Base-by-base conservation (phyloP, 2,329 filamentous ascomycete genomes). In the Diaporthe australafricana region DNA sequence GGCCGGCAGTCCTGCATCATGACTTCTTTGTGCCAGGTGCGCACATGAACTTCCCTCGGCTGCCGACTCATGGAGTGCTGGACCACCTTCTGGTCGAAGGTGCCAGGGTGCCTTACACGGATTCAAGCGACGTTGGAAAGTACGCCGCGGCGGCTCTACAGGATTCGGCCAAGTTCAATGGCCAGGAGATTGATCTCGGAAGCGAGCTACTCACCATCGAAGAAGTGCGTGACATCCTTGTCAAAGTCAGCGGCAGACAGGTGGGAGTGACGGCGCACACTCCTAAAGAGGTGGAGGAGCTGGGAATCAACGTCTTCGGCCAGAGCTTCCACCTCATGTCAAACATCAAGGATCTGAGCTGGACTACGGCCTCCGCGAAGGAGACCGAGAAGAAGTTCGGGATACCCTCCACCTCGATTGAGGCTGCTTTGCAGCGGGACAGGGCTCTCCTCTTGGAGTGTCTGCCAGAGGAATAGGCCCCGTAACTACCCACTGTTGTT, bases 71-170 rank as follows among this genome's bases (percentile, higher is more conserved):
- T 2, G 79, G 78, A 0, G 77, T 78, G 56, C 74, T 83, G 0
- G 79, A 76, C 20, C 76, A 81, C 35, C 53, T 67, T 1, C 75
- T 75, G 30, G 38, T 75, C 1, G 77, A 77, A 0, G 76, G 75
- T 0, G 73, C 70, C 20, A 74, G 65, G 17, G 69, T 82, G 68
- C 75, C 75, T 2, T 75, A 78, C 25, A 81, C 79, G 0, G 81
- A 81, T 55, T 73, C 69, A 0, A 65, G 71, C 42, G 81, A 83
- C 47, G 60, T 83, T 14, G 81, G 80, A 0, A 77, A 68, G 70
- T 83, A 81, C 63, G 80, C 75, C 0, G 77, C 79, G 1, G 79
- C 80, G 0, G 81, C 81, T 7, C 45, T 83, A 3, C 76, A 73
- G 56, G 57, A 81, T 22, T 79, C 79, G 4, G 62, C 57, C 50